phyloP scores from a whole-genome alignment of 345 rosid species.

The Sisymbrium irio region DNA sequence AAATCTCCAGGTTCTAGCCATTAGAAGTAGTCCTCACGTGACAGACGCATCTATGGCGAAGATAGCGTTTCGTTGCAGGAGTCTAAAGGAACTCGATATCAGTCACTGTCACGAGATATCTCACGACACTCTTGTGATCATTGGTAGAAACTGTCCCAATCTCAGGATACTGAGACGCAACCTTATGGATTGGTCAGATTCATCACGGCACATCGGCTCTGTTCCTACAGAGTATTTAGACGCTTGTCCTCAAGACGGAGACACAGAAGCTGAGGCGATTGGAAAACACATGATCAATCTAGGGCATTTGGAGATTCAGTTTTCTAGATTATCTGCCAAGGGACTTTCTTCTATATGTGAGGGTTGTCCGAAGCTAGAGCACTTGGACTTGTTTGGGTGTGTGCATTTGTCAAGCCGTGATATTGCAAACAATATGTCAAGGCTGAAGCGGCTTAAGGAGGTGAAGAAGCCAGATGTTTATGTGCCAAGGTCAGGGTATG shows the following conservation, averaged over 20 bases:
- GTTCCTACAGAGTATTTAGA: conserved; percentile 66
- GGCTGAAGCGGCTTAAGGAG: conserved; percentile 53
- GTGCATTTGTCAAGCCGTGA: conserved; percentile 69
- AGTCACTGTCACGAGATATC: conserved; percentile 85
- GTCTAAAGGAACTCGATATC: conserved; percentile 61
- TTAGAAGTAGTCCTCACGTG: conserved; percentile 60
- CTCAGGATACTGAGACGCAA: conserved; percentile 63
- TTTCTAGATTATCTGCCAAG: conserved; percentile 59
- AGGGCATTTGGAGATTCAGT: conserved; percentile 62
- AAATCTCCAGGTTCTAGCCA: conserved; percentile 58
- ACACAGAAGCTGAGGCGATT: conserved; percentile 67
- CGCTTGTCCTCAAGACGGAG: conserved; percentile 85
- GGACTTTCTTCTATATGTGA: conserved; percentile 63
- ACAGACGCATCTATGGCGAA: conserved; percentile 71
- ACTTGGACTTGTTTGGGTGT: conserved; percentile 73
- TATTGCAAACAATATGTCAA: conserved; percentile 41
- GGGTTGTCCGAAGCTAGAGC: conserved; percentile 58
- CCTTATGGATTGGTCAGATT: conserved; percentile 70
- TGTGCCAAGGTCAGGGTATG: conserved; percentile 53
- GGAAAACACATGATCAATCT: conserved; percentile 60
- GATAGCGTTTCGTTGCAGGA: conserved; percentile 53
- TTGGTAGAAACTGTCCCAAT: conserved; percentile 70
- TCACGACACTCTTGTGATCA: conserved; percentile 51
- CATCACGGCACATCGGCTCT: conserved; percentile 57
- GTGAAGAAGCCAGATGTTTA: conserved; percentile 63